Conservation (phyloP, 2,329 filamentous ascomycete genomes). For the Nigrograna mackinnonii region DNA sequence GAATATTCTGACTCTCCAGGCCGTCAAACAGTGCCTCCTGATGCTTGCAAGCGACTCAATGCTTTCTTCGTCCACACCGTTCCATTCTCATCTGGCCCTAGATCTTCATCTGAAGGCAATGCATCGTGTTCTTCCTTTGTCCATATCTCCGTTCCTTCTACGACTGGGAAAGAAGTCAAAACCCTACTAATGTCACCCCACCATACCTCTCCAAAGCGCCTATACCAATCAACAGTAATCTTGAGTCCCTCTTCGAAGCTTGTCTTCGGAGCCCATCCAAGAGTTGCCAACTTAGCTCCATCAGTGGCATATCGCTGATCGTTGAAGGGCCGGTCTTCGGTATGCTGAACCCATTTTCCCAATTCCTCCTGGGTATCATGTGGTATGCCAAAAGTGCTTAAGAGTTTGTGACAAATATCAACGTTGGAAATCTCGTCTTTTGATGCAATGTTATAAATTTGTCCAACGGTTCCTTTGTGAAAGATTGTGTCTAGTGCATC, state of each 20-base stretch:
- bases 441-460: conserved; percentile 83
- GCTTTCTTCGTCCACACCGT: conserved; percentile 29
- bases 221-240: conserved; percentile 44
- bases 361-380: conserved; percentile 49
- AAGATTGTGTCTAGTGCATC: conserved; percentile 85
- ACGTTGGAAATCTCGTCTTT: conserved; percentile 77
- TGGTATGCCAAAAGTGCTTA: conserved; percentile 63
- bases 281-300: conserved; percentile 37
- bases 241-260: conserved; percentile 39
- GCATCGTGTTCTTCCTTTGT: conserved; percentile 44
- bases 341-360: conserved; percentile 71
- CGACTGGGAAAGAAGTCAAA: conserved; percentile 43
- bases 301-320: conserved; percentile 45
- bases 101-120: conserved; percentile 35
- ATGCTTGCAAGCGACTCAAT: conserved; percentile 5
- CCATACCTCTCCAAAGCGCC: conserved; percentile 42
- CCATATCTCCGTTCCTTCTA: conserved; percentile 43
- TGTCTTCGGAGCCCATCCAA: conserved; percentile 42
- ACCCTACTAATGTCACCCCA: conserved; percentile 45
- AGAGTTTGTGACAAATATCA: conserved; percentile 66
- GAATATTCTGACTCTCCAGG: no score
- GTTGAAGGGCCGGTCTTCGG: conserved; percentile 71
- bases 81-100: conserved; percentile 14
- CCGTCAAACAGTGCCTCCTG: no score
- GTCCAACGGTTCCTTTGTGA: conserved; percentile 73